Evolutionary conservation across 1,139 yeast genomes (phyloP).

Genomic region (Scheffersomyces quercinus): DNA sequence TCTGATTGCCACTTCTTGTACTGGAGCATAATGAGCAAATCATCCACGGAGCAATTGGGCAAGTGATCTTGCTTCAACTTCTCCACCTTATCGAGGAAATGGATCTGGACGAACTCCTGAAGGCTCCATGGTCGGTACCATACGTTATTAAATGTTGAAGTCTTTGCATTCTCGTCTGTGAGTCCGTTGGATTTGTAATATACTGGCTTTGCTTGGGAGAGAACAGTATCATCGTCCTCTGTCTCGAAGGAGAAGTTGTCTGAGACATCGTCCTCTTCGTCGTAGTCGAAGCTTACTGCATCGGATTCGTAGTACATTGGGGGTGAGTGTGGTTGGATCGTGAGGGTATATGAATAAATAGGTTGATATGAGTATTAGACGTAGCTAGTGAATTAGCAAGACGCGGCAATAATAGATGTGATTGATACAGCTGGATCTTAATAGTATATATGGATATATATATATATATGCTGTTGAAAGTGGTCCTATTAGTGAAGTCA

Average conservation of each 20-base stretch:
- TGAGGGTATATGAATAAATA: too few species aligned
- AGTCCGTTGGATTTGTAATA: too few species aligned
- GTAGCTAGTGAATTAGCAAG: too few species aligned
- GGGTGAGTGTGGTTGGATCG: too few species aligned
- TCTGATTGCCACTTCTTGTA: constrained; percentile 75
- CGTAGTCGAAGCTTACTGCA: background rate
- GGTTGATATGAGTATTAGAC: too few species aligned
- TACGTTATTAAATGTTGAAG: background rate
- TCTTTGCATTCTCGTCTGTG: background rate
- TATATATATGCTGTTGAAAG: too few species aligned
- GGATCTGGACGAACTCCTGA: constrained; percentile 22
- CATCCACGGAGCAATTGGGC: constrained; percentile 39
- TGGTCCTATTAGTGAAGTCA: too few species aligned
- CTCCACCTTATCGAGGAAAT: constrained; percentile 16
- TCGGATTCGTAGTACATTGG: background rate
- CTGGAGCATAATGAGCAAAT: constrained; percentile 55
- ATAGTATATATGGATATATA: too few species aligned
- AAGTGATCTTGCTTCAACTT: constrained; percentile 22
- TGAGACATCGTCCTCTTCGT: background rate
- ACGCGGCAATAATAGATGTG: too few species aligned
- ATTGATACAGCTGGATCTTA: too few species aligned
- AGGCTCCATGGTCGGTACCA: constrained; percentile 29
- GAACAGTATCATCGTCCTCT: constrained; percentile 1
- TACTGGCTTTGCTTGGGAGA: background rate
- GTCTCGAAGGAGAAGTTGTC: background rate